Conservation (phyloP, 1,284 basidiomycete species). For the Mycena citricolor region DNA sequence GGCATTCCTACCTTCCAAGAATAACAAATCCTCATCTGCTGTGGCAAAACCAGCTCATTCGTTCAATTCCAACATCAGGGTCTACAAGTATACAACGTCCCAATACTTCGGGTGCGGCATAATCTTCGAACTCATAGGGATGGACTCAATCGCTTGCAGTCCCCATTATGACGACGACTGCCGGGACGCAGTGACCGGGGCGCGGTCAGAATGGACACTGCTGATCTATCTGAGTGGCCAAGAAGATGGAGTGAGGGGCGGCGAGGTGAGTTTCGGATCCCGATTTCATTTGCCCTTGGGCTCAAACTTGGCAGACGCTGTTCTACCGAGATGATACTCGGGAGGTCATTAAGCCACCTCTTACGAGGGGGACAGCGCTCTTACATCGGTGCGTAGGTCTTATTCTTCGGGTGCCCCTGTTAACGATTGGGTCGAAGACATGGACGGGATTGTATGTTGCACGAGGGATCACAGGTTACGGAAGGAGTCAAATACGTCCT, state of each 20-base stretch:
- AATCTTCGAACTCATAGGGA: background rate
- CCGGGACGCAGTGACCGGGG: slow-evolving; percentile 52
- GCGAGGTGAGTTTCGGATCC: slow-evolving; percentile 52
- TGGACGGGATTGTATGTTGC: slow-evolving; percentile 73
- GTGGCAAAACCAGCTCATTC: slow-evolving; percentile 48
- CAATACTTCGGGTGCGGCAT: slow-evolving; percentile 65
- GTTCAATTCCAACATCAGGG: slow-evolving; percentile 67
- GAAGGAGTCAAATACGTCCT: slow-evolving; percentile 77
- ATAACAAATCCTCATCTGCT: slow-evolving; percentile 27
- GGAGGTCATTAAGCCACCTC: slow-evolving; percentile 55
- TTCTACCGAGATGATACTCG: slow-evolving; percentile 65
- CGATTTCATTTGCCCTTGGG: too few relatives aligned
- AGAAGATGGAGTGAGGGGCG: slow-evolving; percentile 74
- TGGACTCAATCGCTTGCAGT: slow-evolving; percentile 26
- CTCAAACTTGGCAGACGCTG: slow-evolving; percentile 48
- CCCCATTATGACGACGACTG: slow-evolving; percentile 77
- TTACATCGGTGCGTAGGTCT: slow-evolving; percentile 59
- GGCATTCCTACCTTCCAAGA: slow-evolving; percentile 47
- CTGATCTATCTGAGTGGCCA: slow-evolving; percentile 73
- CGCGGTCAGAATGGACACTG: slow-evolving; percentile 77
- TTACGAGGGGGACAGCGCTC: slow-evolving; percentile 67
- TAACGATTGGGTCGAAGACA: slow-evolving; percentile 38
- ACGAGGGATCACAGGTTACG: slow-evolving; percentile 71
- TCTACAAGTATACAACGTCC: slow-evolving; percentile 66
- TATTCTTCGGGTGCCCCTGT: background rate